These are phyloP conservation scores for Corrigiola litoralis DNA, from an alignment of 179 eudicot species.

Conservation along the genomic window DNA sequence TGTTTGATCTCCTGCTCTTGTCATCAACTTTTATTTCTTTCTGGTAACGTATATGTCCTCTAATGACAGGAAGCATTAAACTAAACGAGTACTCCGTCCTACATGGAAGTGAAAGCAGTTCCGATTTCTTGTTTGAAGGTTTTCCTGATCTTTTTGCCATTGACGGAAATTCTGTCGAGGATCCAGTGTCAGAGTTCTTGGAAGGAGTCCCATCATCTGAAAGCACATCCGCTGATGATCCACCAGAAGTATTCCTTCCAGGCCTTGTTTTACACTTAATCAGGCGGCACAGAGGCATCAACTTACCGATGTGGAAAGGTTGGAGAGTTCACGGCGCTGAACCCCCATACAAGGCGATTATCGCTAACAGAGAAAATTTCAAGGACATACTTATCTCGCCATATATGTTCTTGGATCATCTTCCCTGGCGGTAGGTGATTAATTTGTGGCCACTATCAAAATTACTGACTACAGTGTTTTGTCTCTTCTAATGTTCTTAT, in stretches of 20 bases:
- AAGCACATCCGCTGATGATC: constrained; percentile 30
- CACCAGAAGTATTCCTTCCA: constrained; percentile 60
- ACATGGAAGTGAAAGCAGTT: constrained; percentile 18
- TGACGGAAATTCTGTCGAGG: constrained; percentile 20
- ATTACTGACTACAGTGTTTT: neutral
- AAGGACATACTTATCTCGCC: constrained; percentile 65
- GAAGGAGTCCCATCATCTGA: constrained; percentile 42
- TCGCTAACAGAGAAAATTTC: constrained; percentile 59
- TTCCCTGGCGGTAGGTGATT: constrained; percentile 67
- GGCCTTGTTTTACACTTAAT: constrained; percentile 59
- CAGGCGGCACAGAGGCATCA: constrained; percentile 29
- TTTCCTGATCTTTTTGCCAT: constrained; percentile 23
- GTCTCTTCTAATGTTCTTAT: neutral
- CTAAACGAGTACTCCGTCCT: constrained; percentile 25
- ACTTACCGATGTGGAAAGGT: constrained; percentile 36
- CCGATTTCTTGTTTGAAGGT: constrained; percentile 19
- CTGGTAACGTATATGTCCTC: neutral
- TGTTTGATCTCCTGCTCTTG: neutral
- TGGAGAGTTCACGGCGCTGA: constrained; percentile 34
- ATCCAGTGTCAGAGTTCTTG: constrained; percentile 53
- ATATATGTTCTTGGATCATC: constrained; percentile 76
- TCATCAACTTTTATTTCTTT: neutral
- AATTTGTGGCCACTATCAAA: neutral
- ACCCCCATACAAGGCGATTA: constrained; percentile 45
- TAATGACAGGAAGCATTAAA: constrained; percentile 36